Evolutionary conservation across 441 rosid genomes (phyloP).

Genomic region (Macaranga tanarius): DNA sequence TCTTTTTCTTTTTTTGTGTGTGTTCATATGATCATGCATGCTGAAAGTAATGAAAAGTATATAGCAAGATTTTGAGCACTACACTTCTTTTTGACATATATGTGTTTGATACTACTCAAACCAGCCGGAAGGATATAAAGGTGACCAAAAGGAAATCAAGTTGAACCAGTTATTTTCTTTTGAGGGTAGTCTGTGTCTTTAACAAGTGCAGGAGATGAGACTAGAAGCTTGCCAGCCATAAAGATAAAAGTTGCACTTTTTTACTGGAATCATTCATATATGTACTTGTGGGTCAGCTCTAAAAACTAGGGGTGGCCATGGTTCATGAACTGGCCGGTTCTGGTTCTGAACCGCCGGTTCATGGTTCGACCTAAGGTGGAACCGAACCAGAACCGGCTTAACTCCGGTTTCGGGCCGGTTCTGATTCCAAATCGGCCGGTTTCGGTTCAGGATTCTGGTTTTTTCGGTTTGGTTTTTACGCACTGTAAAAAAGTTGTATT

Average conservation of each 20-base stretch:
- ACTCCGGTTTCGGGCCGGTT: too few species aligned
- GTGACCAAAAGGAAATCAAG: slow-evolving; percentile 5
- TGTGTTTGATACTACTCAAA: slow-evolving; percentile 10
- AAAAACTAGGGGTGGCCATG: too few species aligned
- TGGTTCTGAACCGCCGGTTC: too few species aligned
- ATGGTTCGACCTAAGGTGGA: too few species aligned
- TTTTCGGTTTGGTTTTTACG: too few species aligned
- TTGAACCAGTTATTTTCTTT: neutral
- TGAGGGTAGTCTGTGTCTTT: neutral
- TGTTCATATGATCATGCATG: neutral
- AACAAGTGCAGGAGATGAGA: slow-evolving; percentile 9
- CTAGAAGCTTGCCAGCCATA: neutral
- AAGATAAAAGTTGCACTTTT: neutral
- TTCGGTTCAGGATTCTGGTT: too few species aligned
- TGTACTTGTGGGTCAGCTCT: slow-evolving; percentile 28
- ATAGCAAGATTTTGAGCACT: neutral
- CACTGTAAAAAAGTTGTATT: too few species aligned
- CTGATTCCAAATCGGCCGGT: too few species aligned
- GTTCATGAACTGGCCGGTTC: too few species aligned
- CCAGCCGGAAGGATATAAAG: neutral
- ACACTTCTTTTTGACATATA: neutral
- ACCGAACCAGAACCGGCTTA: too few species aligned
- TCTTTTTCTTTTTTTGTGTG: too few species aligned
- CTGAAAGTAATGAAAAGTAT: too few species aligned
- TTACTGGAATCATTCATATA: slow-evolving; percentile 7